Evolutionary conservation across 139 green algal species (phyloP).

Genomic region (Pycnococcus provasolii): DNA sequence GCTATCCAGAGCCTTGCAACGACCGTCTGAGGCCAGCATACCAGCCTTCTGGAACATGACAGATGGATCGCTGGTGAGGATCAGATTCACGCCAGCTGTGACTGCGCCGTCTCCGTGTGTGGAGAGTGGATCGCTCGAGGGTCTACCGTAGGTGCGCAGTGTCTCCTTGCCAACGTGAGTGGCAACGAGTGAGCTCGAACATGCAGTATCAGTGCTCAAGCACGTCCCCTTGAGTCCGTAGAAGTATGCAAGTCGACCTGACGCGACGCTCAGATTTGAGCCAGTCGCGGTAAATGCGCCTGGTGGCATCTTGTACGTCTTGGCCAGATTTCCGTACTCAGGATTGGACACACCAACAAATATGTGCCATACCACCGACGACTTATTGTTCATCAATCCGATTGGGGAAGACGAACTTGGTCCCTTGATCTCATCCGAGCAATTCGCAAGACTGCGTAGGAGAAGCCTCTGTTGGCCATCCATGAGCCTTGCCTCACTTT

Average conservation of each 20-base stretch:
- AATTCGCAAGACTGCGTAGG: too few species aligned
- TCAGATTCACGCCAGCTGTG: slow-evolving; percentile 14
- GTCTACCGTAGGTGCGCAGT: not conserved
- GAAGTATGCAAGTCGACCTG: slow-evolving; percentile 53
- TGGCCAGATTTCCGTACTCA: slow-evolving; percentile 50
- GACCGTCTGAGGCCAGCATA: slow-evolving; percentile 62
- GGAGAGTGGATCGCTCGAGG: too few species aligned
- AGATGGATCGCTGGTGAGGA: not conserved
- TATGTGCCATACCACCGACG: slow-evolving; percentile 23
- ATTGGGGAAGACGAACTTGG: too few species aligned
- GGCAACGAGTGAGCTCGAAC: slow-evolving; percentile 39
- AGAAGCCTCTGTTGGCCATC: too few species aligned
- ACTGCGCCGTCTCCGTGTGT: not conserved
- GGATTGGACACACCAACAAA: slow-evolving; percentile 53
- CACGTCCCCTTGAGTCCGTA: slow-evolving; percentile 51
- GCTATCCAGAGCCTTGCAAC: slow-evolving; percentile 75
- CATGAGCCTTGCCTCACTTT: too few species aligned
- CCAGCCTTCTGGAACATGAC: slow-evolving; percentile 24
- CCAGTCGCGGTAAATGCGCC: slow-evolving; percentile 42
- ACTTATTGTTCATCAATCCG: too few species aligned
- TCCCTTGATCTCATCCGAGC: too few species aligned
- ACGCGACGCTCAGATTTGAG: not conserved
- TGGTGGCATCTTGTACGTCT: slow-evolving; percentile 3
- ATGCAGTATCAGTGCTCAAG: slow-evolving; percentile 56
- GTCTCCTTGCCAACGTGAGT: not conserved